Percentiles rank a stretch among this genome's conserved stretches.
These are phyloP conservation scores for Paecilomyces formosus DNA, from an alignment of 2,329 filamentous ascomycete genomes.

Conservation along the genomic window DNA sequence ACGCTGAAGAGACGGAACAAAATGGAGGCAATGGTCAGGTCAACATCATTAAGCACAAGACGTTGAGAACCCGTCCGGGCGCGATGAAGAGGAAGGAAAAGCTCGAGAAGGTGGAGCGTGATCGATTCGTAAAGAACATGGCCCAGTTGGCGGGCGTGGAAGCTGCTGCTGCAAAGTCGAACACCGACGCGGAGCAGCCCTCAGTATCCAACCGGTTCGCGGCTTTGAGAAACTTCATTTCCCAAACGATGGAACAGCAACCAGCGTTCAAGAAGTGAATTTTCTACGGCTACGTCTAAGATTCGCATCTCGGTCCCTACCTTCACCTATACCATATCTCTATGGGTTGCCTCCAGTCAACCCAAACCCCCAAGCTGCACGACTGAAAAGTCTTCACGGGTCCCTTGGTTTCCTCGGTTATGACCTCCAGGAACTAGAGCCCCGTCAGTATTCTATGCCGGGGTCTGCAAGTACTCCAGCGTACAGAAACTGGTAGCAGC, in stretches of 20 bases:
- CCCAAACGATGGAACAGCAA: slow-evolving; percentile 82
- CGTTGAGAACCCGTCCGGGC: slow-evolving; percentile 65
- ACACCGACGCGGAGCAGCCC: slow-evolving; percentile 10
- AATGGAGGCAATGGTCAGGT: slow-evolving; percentile 44
- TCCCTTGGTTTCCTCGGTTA: not conserved
- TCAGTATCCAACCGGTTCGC: slow-evolving; percentile 62
- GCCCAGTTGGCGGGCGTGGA: slow-evolving; percentile 56
- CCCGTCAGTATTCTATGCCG: not conserved
- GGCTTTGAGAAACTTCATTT: slow-evolving; percentile 74
- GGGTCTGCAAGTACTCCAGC: not conserved
- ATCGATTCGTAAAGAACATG: slow-evolving; percentile 77
- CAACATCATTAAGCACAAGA: slow-evolving; percentile 67
- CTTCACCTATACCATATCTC: not conserved
- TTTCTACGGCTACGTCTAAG: not conserved
- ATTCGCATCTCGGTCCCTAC: not conserved
- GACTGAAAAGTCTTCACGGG: not conserved
- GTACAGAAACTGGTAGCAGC: not conserved
- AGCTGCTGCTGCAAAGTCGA: slow-evolving; percentile 14
- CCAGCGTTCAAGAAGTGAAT: slow-evolving; percentile 56
- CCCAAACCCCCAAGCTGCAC: not conserved
- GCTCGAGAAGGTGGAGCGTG: slow-evolving; percentile 71
- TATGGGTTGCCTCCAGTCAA: not conserved
- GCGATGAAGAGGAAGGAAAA: slow-evolving; percentile 77
- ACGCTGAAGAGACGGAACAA: slow-evolving; percentile 44
- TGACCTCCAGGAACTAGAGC: not conserved